Base-by-base conservation (phyloP, 495 filamentous ascomycete genomes). In the Venustampulla echinocandica region DNA sequence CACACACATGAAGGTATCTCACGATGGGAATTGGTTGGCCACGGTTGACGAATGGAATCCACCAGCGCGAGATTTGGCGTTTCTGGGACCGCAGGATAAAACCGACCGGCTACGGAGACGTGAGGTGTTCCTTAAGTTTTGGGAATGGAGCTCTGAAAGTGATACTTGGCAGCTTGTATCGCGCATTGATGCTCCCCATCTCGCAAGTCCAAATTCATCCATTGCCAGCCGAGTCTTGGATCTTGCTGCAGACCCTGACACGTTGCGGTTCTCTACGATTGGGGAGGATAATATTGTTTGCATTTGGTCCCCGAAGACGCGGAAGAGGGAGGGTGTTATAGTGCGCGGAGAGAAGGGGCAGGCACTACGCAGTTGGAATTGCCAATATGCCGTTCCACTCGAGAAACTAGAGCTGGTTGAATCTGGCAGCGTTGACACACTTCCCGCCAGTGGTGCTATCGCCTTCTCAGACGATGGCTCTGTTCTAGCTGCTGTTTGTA, bases 41-140 rank as follows among this genome's bases (percentile, higher is more conserved):
- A 95, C 86, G 0, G 75, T 93, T 3, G 93, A 99, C 57, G 81
- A 84, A 47, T 99, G 92, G 92, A 74, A 69, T 40, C 89, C 88
- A 15, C 77, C 81, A 15, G 63, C 64, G 22, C 68, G 70, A 44
- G 86, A 90, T 54, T 41, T 83, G n/a, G 66, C 70, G 32, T 64
- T 68, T 30, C 63, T 71, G 45, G 62, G 59, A 10, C 55, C 62
- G 24, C 60, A 64, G 19, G 27, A 30, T 30, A 58, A 60, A 15
- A 25, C 58, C 2, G 67, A 69, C 37, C 70, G 77, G 43, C 73
- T 68, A 23, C 45, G 57, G 2, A 62, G 58, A 15, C 73, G 75
- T 4, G 92, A 99, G 57, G 71, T 86, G 1, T 84, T 81, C 53
- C 66, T 99, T 18, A 95, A 90, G 55, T 90, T 99, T 59, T 99